phyloP scores from a whole-genome alignment of 768 basidiomycete genomes.

The Megacollybia marginata region DNA sequence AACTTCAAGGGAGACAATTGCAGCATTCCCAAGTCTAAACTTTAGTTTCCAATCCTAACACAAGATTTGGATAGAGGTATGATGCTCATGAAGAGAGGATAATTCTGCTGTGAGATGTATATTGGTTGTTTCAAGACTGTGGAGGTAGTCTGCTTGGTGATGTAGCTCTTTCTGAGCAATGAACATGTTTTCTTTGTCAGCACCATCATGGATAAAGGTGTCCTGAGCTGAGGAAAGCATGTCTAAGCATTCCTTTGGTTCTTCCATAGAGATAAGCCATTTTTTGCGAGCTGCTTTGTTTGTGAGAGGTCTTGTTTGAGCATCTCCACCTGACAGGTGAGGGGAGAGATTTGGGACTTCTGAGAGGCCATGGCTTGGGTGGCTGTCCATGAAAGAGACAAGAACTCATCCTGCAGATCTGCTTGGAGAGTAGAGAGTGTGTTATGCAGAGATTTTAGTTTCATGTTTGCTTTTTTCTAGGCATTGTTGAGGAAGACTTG shows the following conservation, averaged over 20 bases:
- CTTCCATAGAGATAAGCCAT: no score
- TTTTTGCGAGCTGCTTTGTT: conserved; percentile 33
- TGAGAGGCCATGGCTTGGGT: conserved; percentile 44
- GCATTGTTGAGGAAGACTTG: not conserved
- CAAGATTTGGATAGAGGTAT: no score
- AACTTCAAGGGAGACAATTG: no score
- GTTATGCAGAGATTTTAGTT: conserved; percentile 44
- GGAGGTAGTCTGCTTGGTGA: conserved; percentile 55
- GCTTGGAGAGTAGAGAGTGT: conserved; percentile 42
- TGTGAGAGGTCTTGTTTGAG: conserved; percentile 43
- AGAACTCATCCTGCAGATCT: conserved; percentile 54
- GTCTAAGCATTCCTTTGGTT: conserved; percentile 41
- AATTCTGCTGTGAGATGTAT: no score
- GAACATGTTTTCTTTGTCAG: conserved; percentile 45
- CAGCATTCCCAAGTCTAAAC: conserved; percentile 41
- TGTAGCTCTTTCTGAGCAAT: no score
- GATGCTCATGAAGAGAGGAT: no score
- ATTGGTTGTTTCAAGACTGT: no score
- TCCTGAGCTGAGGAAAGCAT: conserved; percentile 30
- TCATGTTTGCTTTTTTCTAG: conserved; percentile 42
- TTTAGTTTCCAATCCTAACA: conserved; percentile 54
- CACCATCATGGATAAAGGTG: conserved; percentile 12
- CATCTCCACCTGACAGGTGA: conserved; percentile 36
- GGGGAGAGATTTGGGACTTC: conserved; percentile 40
- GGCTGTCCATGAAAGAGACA: conserved; percentile 38